A percentile compares a stretch with the other conserved stretches of the same genome.
Evolutionary conservation across 2,329 filamentous ascomycete genomes (phyloP).

Genomic region (Ophiostoma triangulosporum): DNA sequence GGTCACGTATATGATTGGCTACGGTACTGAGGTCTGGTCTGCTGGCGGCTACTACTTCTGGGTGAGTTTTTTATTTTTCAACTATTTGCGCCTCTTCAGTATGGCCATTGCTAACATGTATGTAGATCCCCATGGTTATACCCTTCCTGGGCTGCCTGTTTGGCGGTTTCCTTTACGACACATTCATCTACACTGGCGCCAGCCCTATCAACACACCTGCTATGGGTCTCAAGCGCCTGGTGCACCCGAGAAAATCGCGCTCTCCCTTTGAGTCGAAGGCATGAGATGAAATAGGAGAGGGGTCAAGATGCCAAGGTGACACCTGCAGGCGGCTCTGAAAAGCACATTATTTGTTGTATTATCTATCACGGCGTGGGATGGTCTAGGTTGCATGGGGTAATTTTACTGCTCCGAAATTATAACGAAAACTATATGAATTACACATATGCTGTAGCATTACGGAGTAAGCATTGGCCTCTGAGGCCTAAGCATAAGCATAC

Average conservation of each 20-base stretch:
- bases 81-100: background rate
- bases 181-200: conserved; percentile 56
- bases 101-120: background rate
- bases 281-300: background rate
- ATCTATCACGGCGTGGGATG: no score
- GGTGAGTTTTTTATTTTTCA: background rate
- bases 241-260: conserved; percentile 20
- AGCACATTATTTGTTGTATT: no score
- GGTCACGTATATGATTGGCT: conserved; percentile 40
- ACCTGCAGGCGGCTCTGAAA: no score
- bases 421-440: no score
- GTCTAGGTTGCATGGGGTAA: no score
- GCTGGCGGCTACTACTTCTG: conserved; percentile 14
- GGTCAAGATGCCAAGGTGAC: no score
- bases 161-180: conserved; percentile 54
- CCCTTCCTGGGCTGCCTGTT: conserved; percentile 52
- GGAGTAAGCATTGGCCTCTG: no score
- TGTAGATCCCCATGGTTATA: conserved; percentile 55
- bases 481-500: no score
- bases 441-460: no score
- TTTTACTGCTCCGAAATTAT: no score
- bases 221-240: conserved; percentile 45
- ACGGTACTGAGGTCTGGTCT: conserved; percentile 15
- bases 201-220: conserved; percentile 56
- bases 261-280: conserved; percentile 22